Evolutionary conservation across 495 filamentous ascomycete genomes (phyloP).

Genomic region (Penicillium goetzii): DNA sequence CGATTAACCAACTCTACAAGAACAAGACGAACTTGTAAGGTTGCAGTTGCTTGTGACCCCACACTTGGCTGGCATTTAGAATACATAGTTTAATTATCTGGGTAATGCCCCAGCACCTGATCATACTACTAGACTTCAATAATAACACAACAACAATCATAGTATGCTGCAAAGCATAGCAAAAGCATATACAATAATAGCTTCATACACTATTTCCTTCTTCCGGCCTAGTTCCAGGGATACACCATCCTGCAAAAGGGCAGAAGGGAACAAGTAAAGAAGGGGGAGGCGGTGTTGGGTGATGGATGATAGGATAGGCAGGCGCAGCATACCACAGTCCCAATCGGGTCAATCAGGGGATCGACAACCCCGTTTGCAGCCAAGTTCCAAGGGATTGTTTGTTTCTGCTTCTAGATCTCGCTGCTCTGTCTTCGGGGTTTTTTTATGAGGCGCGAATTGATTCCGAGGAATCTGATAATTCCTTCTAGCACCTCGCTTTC

Average conservation of each 20-base stretch:
- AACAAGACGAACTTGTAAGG: not conserved
- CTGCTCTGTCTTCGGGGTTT: not conserved
- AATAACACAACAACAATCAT: not conserved
- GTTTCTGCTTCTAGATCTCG: constrained; percentile 3
- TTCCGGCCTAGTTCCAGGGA: not conserved
- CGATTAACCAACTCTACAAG: not conserved
- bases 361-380: constrained; percentile 2
- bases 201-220: not conserved
- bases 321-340: not conserved
- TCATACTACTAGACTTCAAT: not conserved
- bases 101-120: not conserved
- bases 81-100: not conserved
- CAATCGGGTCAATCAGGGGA: not conserved
- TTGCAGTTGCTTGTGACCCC: not conserved
- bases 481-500: not conserved
- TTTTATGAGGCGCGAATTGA: not conserved
- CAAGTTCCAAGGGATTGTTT: not conserved
- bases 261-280: not conserved
- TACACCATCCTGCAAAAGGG: not conserved
- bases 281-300: not conserved
- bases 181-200: not conserved
- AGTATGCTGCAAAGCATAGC: not conserved
- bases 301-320: not conserved
- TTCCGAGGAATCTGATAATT: constrained; percentile 1
- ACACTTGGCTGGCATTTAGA: not conserved